These are phyloP conservation scores for Arachnopeziza araneosa DNA, from an alignment of 2,329 filamentous ascomycete genomes.

Conservation along the genomic window DNA sequence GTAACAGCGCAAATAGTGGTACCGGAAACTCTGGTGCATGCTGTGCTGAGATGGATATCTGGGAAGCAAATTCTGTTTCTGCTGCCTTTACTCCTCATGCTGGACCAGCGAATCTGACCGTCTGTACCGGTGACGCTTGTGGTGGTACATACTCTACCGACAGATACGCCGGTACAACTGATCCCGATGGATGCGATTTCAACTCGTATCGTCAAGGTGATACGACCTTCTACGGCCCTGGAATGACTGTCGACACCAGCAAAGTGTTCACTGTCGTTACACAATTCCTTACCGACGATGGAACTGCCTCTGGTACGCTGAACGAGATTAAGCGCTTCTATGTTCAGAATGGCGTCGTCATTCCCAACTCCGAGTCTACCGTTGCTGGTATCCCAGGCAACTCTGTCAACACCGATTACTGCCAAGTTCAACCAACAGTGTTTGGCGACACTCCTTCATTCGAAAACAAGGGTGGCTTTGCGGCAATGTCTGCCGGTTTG, in stretches of 20 bases:
- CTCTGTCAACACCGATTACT: constrained; percentile 45
- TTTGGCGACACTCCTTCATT: constrained; percentile 44
- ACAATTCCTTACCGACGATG: constrained; percentile 42
- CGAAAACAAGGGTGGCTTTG: constrained; percentile 47
- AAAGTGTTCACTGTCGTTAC: constrained; percentile 52
- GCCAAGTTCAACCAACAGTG: constrained; percentile 43
- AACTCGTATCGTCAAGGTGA: constrained; percentile 55
- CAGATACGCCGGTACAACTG: constrained; percentile 47
- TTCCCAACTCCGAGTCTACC: constrained; percentile 38
- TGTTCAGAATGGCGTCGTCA: constrained; percentile 47
- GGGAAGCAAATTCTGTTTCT: constrained; percentile 57
- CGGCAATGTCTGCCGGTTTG: constrained; percentile 50
- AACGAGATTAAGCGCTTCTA: constrained; percentile 51
- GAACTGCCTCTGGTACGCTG: constrained; percentile 35
- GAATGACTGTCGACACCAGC: constrained; percentile 45
- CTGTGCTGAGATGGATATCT: constrained; percentile 65
- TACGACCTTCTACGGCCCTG: constrained; percentile 49
- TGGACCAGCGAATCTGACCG: constrained; percentile 43
- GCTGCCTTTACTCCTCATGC: constrained; percentile 47
- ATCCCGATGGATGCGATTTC: constrained; percentile 57
- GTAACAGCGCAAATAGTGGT: constrained; percentile 46
- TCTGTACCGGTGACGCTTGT: constrained; percentile 38
- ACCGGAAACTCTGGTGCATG: constrained; percentile 51
- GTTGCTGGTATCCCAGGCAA: constrained; percentile 40
- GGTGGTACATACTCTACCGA: constrained; percentile 23